A percentile compares a stretch with the other conserved stretches of the same genome.
These are phyloP conservation scores for Trichocladium uniseriatum DNA, from an alignment of 495 filamentous ascomycete species.

Conservation along the genomic window DNA sequence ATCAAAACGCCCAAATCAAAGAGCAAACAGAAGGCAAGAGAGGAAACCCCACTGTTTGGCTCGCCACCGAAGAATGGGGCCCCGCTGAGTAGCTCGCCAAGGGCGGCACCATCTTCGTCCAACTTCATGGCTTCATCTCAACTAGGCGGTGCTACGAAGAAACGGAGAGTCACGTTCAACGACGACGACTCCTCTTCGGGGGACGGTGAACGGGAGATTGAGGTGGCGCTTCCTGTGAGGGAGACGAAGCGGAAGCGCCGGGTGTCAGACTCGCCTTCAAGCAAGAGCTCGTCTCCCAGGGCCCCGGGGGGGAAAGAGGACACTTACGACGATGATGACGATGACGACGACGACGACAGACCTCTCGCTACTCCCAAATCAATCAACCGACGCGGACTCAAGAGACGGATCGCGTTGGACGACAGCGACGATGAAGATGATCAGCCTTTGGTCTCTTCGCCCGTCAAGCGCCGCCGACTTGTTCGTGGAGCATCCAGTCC, in stretches of 20 bases:
- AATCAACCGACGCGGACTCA: neutral
- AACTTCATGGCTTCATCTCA: constrained; percentile 9
- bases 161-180: neutral
- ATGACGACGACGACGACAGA: constrained; percentile 10
- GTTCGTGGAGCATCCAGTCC: neutral
- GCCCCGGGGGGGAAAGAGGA: neutral
- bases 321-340: neutral
- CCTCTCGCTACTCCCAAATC: constrained; percentile 11
- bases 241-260: neutral
- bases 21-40: neutral
- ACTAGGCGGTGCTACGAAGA: neutral
- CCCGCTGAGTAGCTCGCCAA: neutral
- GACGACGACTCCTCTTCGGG: neutral
- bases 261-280: neutral
- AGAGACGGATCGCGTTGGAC: neutral
- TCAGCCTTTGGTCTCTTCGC: neutral
- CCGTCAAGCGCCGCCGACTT: constrained; percentile 10
- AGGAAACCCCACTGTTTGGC: neutral
- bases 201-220: neutral
- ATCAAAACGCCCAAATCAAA: constrained; percentile 1
- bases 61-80: neutral
- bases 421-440: constrained; percentile 9
- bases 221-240: neutral
- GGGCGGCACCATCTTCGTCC: neutral
- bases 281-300: neutral